phyloP scores from a whole-genome alignment of 148 eudicot species.

The Persicaria maculosa region DNA sequence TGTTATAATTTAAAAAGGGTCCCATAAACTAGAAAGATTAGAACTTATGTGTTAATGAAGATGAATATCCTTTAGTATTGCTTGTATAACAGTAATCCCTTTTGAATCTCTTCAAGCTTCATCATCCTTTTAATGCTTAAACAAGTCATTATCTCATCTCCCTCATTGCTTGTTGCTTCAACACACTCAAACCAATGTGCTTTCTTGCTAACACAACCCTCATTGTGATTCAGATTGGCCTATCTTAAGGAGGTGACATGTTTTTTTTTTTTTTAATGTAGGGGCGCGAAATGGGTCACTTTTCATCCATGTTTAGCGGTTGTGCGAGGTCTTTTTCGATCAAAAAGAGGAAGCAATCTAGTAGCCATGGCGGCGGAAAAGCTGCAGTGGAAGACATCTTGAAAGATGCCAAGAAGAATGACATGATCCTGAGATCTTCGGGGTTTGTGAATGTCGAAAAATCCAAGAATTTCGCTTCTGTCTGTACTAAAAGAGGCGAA shows the following conservation, averaged over 20 bases:
- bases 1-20: not conserved
- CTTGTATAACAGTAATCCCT: constrained; percentile 6
- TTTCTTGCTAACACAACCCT: not conserved
- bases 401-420: constrained; percentile 9
- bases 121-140: constrained; percentile 5
- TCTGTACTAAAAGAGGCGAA: constrained; percentile 1
- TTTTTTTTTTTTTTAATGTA: not conserved
- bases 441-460: not conserved
- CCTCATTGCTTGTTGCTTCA: not conserved
- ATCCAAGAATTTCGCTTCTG: constrained; percentile 12
- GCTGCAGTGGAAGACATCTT: not conserved
- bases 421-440: not conserved
- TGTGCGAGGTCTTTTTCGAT: not conserved
- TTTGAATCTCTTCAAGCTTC: not conserved
- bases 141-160: not conserved
- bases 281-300: not conserved
- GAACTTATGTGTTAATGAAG: constrained; percentile 4
- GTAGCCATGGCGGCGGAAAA: not conserved
- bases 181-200: constrained; percentile 10
- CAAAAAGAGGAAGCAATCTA: constrained; percentile 6
- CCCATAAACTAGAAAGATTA: not conserved
- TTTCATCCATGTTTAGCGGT: constrained; percentile 2
- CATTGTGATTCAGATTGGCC: not conserved
- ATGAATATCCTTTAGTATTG: constrained; percentile 1
- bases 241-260: not conserved